These are phyloP conservation scores for Pseudogymnoascus sp. DNA, from an alignment of 2,329 filamentous ascomycete genomes.

Conservation along the genomic window DNA sequence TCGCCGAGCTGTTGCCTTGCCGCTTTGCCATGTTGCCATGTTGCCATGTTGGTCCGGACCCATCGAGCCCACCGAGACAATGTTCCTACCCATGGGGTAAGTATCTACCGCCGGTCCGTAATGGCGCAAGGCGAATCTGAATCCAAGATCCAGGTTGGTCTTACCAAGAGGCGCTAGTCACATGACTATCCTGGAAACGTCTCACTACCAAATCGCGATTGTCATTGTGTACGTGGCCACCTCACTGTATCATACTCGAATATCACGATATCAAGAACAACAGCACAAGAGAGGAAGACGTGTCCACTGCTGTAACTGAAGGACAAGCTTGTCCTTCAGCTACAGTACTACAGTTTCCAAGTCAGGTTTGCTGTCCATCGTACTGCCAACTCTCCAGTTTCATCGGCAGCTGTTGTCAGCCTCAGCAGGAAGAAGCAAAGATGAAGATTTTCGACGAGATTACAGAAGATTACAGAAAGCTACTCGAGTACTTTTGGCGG, in stretches of 20 bases:
- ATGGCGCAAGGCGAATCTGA: background rate
- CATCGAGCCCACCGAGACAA: background rate
- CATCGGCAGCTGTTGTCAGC: no score
- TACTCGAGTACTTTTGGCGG: background rate
- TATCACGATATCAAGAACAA: no score
- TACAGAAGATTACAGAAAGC: no score
- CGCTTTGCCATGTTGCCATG: slow-evolving; percentile 5
- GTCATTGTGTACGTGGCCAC: background rate
- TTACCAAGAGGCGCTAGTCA: background rate
- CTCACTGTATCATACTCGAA: background rate
- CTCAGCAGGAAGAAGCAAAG: background rate
- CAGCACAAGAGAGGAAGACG: background rate
- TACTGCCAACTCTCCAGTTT: background rate
- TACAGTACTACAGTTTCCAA: background rate
- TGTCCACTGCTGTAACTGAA: background rate
- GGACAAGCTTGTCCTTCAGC: background rate
- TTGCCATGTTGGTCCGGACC: background rate
- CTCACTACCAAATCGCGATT: background rate
- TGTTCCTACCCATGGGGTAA: background rate
- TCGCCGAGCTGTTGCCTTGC: background rate
- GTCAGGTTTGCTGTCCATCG: background rate
- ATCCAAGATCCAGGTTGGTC: background rate
- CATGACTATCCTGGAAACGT: slow-evolving; percentile 10
- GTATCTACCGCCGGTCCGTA: background rate
- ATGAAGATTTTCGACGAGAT: background rate